Percentiles rank a stretch among this genome's conserved stretches.
These are phyloP conservation scores for Astrephomene gubernaculifera DNA, from an alignment of 139 green algal species.

Conservation along the genomic window DNA sequence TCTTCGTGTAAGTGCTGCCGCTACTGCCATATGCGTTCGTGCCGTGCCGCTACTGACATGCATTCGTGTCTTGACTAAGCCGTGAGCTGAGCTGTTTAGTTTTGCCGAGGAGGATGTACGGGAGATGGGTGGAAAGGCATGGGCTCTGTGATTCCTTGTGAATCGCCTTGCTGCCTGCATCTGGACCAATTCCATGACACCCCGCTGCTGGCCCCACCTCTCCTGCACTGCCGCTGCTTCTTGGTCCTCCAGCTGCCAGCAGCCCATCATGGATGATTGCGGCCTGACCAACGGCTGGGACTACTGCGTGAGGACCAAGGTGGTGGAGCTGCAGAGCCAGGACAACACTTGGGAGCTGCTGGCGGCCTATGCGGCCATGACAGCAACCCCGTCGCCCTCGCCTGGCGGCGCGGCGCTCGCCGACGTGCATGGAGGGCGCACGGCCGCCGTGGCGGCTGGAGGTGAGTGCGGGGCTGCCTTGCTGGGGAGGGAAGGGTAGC, in stretches of 20 bases:
- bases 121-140: background rate
- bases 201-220: background rate
- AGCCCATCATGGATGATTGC: background rate
- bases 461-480: background rate
- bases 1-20: slow-evolving; percentile 9
- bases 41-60: background rate
- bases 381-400: too few species aligned
- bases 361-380: too few species aligned
- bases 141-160: background rate
- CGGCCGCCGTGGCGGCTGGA: background rate
- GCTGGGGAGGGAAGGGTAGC: background rate
- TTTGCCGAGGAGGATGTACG: background rate
- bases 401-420: background rate
- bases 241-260: background rate
- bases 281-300: background rate
- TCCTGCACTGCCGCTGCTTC: background rate
- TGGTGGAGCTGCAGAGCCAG: background rate
- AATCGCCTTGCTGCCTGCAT: background rate
- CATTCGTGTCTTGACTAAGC: background rate
- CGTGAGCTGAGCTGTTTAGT: too few species aligned
- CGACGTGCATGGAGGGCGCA: background rate
- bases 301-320: slow-evolving; percentile 8
- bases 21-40: background rate
- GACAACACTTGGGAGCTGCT: background rate
- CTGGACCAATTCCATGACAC: background rate